Evolutionary conservation across 768 basidiomycete species (phyloP), one percentile per base, ranked within the genome.

Genomic region (Auricularia auricula-judae): DNA sequence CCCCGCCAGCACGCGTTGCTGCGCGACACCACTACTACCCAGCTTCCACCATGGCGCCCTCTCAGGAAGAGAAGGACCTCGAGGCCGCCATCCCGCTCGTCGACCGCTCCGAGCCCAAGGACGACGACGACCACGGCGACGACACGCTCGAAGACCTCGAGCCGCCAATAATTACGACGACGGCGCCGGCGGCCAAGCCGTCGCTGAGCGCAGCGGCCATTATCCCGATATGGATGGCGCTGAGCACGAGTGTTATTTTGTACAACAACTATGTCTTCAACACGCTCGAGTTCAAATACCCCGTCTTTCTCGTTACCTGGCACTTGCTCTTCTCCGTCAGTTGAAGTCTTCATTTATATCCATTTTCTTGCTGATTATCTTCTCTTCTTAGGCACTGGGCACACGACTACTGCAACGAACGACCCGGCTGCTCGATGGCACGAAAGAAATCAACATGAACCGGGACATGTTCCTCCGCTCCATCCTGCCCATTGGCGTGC

Each of bases 251-350:
- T 7, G 95, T 98, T 73, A 98, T 98, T 77, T 86, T 97, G 65
- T 97, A 98, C 84, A 97, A 97, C 83, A 96, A 93, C 75, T 86
- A 86, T 72, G 76, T 91, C 69, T 93, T 91, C 81, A 90, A 89
- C 76, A 83, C 82, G 56, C 84, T 89, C 71, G 75, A 86, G 66
- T 97, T 97, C 80, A 84, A 85, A 71, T 97, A 80, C 78, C 95
- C 95, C 35, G 93, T 97, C 68, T 96, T 95, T 76, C 82, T 93
- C 58, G 93, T 94, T 64, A 95, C 93, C 51, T 95, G 82, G 82
- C 93, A 93, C 74, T 75, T 87, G 35, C 78, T 81, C 35, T 85
- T 91, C 67, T 76, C 77, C n/a, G 87, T 54, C 11, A 3, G 88
- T 63, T 29, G 84, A 83, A 72, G 74, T 80, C 76, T 11, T 54